A percentile compares a stretch with the other conserved stretches of the same genome.
These are phyloP conservation scores for Tuctoria greenei DNA, from an alignment of 176 grass and related monocot genomes.

Conservation along the genomic window DNA sequence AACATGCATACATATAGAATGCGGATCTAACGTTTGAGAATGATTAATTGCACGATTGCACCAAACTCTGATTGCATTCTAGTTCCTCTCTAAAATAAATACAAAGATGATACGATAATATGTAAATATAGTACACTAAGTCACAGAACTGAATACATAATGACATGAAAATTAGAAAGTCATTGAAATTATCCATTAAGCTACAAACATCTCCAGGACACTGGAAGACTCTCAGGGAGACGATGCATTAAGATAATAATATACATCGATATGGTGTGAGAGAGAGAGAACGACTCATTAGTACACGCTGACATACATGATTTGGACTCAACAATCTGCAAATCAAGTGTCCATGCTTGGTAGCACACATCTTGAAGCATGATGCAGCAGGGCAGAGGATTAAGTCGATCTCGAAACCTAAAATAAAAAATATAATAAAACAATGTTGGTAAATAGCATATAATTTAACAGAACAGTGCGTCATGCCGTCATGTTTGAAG, in stretches of 20 bases:
- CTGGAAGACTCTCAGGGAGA: slow-evolving; percentile 27
- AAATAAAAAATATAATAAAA: neutral
- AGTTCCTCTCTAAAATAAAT: too few species aligned
- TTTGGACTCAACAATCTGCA: slow-evolving; percentile 5
- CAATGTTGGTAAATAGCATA: neutral
- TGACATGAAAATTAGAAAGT: neutral
- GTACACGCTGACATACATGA: slow-evolving; percentile 14
- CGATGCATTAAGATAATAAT: slow-evolving; percentile 39
- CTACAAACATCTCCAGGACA: slow-evolving; percentile 17
- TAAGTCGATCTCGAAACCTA: slow-evolving; percentile 48
- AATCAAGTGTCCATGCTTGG: slow-evolving; percentile 26
- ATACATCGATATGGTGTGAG: slow-evolving; percentile 32
- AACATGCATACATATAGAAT: too few species aligned
- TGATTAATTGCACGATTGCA: too few species aligned
- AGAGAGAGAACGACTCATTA: slow-evolving; percentile 2
- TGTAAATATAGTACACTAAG: neutral
- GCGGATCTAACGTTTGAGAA: too few species aligned
- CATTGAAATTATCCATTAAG: slow-evolving; percentile 6
- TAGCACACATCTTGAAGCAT: slow-evolving; percentile 27
- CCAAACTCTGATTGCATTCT: too few species aligned
- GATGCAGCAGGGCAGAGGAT: neutral
- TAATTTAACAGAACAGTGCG: neutral
- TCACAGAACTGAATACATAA: neutral
- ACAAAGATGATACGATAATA: neutral
- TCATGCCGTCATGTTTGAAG: neutral